Percentiles rank a stretch among this genome's conserved stretches.
phyloP scores from a whole-genome alignment of 1,284 basidiomycete genomes.

The Naganishia albida region DNA sequence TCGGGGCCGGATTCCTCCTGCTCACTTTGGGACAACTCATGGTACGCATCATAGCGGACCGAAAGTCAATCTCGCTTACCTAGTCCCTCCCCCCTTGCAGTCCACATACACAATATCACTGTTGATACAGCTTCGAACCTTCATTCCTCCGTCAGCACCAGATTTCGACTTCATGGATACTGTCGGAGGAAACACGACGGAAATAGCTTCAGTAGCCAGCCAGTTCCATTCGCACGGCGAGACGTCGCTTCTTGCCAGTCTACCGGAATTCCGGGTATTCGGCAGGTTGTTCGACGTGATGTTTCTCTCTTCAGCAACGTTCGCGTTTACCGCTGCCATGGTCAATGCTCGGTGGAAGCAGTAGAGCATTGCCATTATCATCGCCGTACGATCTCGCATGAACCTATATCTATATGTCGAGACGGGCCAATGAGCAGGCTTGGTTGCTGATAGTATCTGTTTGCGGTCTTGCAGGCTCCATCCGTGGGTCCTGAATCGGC shows the following conservation, averaged over 20 bases:
- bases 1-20: slow-evolving; percentile 53
- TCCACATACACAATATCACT: slow-evolving; percentile 53
- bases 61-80: background rate
- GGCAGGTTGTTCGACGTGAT: slow-evolving; percentile 52
- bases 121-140: slow-evolving; percentile 52
- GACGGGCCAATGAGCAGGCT: too few species aligned
- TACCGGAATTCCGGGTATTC: slow-evolving; percentile 54
- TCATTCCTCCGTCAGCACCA: slow-evolving; percentile 43
- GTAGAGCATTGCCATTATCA: too few species aligned
- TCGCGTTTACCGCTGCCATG: too few species aligned
- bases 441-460: too few species aligned
- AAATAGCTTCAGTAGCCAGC: slow-evolving; percentile 1
- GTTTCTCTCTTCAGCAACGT: too few species aligned
- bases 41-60: slow-evolving; percentile 34
- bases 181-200: slow-evolving; percentile 28
- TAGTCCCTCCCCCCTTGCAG: slow-evolving; percentile 32
- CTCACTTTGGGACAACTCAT: slow-evolving; percentile 52
- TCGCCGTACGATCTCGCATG: too few species aligned
- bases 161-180: slow-evolving; percentile 33
- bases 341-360: too few species aligned
- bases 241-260: slow-evolving; percentile 45
- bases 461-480: too few species aligned
- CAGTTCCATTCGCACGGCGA: slow-evolving; percentile 33
- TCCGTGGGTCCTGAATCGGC: too few species aligned
- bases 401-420: too few species aligned